These are phyloP conservation scores for Nicotiana noctiflora DNA, from an alignment of 257 asterid genomes.

Conservation along the genomic window DNA sequence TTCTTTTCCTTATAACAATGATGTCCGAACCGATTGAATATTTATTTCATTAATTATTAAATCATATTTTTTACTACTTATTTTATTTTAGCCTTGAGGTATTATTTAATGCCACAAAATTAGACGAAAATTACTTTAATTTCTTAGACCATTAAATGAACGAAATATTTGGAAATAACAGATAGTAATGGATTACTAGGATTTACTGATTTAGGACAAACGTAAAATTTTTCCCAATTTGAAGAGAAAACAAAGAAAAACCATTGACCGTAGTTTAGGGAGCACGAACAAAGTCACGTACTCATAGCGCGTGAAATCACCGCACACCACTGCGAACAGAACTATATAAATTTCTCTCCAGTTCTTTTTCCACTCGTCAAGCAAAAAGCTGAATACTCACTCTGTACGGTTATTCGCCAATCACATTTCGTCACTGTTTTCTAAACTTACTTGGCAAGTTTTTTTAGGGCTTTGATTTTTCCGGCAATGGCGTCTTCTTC, in stretches of 20 bases:
- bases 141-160: background rate
- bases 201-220: background rate
- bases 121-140: background rate
- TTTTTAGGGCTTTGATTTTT: no score
- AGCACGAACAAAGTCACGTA: background rate
- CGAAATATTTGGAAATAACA: background rate
- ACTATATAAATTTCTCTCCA: background rate
- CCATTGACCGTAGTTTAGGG: background rate
- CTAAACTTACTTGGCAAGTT: background rate
- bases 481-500: constrained; percentile 48
- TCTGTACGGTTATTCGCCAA: no score
- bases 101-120: no score
- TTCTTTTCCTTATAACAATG: no score
- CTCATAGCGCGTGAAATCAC: background rate
- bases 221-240: background rate
- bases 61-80: no score
- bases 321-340: background rate
- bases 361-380: background rate
- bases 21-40: no score
- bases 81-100: no score
- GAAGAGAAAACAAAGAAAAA: background rate
- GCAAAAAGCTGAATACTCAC: background rate
- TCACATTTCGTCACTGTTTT: background rate
- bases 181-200: background rate
- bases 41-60: no score